Evolutionary conservation across 176 grass and related monocot species (phyloP), one percentile per base, ranked within the genome.

Genomic region (Cenchrus purpureus): DNA sequence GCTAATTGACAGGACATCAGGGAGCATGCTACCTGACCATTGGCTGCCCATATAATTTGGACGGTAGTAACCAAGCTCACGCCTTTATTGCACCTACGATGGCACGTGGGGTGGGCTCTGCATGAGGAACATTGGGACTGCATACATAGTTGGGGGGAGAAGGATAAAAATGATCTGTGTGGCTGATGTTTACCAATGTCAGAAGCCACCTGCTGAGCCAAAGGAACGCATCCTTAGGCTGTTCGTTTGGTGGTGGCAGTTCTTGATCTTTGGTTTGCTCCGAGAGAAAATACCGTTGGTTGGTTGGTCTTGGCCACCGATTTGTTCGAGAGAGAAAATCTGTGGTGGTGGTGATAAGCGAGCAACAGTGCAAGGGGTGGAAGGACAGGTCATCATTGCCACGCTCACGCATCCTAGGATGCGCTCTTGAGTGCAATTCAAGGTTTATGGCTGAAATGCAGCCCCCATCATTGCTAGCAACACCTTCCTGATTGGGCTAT

Each of bases 81-180:
- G 84, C 20, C 94, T 62, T 62, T 43, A 90, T 50, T 72, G 82
- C 73, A 76, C 77, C 83, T 7, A 77, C 82, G 90, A 65, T 78
- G 89, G 48, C 89, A 61, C 1, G 37, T 82, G 3, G 82, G 74
- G 79, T 92, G 87, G 28, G 92, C 92, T 72, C 92, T 28, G 64
- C 94, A 58, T 94, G 2, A 92, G 77, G 80, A 92, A 97, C 10
- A 91, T 82, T 9, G 92, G 94, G 12, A 97, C 94, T 97, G 82
- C 83, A 79, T 15, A 74, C 2, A 29, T 1, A 42, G 34, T 60
- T 63, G 25, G 7, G 7, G 29, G 6, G 14, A 67, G 31, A 11
- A 79, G 6, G 16, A 56, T 54, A 40, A 40, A 86, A 28, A 60
- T 55, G 32, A n/a, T 17, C 34, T 65, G 4, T 11, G 60, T 7